Evolutionary conservation across 805 yeast species (phyloP).

Genomic region (Kregervanrija fluxuum): DNA sequence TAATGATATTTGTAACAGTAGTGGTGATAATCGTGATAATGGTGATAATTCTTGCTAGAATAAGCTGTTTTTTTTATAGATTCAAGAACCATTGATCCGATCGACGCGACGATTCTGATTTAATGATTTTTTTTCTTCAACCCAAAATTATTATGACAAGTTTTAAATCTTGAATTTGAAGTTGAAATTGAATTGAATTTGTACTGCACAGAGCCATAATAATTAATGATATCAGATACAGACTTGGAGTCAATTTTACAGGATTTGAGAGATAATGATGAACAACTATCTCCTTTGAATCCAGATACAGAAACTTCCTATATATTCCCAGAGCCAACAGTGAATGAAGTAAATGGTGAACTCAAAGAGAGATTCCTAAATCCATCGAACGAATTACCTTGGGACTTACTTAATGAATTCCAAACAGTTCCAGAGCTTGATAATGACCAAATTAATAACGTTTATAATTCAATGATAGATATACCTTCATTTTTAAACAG

Average conservation of each 20-base stretch:
- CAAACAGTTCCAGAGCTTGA: conserved; percentile 45
- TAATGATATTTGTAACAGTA: too few species aligned
- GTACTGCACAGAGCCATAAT: too few species aligned
- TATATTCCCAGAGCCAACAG: conserved; percentile 5
- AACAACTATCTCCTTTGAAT: conserved; percentile 10
- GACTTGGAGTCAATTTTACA: conserved; percentile 9
- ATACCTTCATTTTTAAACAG: conserved; percentile 59
- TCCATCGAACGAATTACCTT: conserved; percentile 56
- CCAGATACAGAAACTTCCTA: conserved; percentile 12
- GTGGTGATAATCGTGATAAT: too few species aligned
- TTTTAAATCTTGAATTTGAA: too few species aligned
- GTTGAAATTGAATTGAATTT: too few species aligned
- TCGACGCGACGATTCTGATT: background rate
- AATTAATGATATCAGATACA: background rate
- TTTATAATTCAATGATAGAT: conserved; percentile 42
- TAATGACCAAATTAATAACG: conserved; percentile 15
- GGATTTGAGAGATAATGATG: conserved; percentile 1
- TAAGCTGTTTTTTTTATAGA: too few species aligned
- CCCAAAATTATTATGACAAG: background rate
- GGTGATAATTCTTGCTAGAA: too few species aligned
- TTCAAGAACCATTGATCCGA: too few species aligned
- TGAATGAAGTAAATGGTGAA: conserved; percentile 11
- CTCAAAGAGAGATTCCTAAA: conserved; percentile 42
- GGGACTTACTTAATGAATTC: conserved; percentile 65
- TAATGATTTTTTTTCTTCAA: background rate